These are phyloP conservation scores for Margaritispora aquatica DNA, from an alignment of 495 filamentous ascomycete species.

Conservation along the genomic window DNA sequence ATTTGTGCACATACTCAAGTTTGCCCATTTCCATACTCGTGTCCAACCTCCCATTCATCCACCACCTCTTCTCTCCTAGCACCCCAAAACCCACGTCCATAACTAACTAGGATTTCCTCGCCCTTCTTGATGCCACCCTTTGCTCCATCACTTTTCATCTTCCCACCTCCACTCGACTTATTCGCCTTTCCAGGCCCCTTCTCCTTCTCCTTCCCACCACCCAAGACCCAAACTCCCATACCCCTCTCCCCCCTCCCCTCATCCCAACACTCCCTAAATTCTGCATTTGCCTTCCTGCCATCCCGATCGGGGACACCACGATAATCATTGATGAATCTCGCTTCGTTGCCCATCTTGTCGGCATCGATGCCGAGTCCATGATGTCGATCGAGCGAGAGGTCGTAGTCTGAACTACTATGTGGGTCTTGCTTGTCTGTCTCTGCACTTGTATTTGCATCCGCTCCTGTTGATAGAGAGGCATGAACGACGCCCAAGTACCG, in stretches of 20 bases:
- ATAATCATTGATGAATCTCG: slow-evolving; percentile 69
- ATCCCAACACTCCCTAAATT: slow-evolving; percentile 53
- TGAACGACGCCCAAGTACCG: slow-evolving; percentile 53
- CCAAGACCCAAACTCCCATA: slow-evolving; percentile 58
- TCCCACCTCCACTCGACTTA: slow-evolving; percentile 15
- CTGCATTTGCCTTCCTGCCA: slow-evolving; percentile 26
- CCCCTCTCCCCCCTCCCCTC: slow-evolving; percentile 36
- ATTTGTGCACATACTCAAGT: too few species aligned
- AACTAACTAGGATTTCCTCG: slow-evolving; percentile 59
- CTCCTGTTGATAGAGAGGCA: neutral
- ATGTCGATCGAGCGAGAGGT: slow-evolving; percentile 56
- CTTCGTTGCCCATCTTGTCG: slow-evolving; percentile 56
- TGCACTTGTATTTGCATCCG: neutral
- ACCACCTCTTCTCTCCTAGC: slow-evolving; percentile 19
- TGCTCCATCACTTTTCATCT: neutral
- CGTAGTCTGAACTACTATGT: slow-evolving; percentile 55
- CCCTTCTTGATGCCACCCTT: slow-evolving; percentile 45
- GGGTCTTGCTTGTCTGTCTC: slow-evolving; percentile 9
- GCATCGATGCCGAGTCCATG: slow-evolving; percentile 59
- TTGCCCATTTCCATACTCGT: too few species aligned
- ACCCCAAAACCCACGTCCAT: slow-evolving; percentile 63
- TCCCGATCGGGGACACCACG: slow-evolving; percentile 45
- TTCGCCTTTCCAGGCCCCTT: neutral
- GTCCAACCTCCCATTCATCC: neutral
- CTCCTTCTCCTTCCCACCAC: slow-evolving; percentile 34